Evolutionary conservation across 148 eudicot genomes (phyloP), one percentile per base, ranked within the genome.

Genomic region (Spergularia bocconei): DNA sequence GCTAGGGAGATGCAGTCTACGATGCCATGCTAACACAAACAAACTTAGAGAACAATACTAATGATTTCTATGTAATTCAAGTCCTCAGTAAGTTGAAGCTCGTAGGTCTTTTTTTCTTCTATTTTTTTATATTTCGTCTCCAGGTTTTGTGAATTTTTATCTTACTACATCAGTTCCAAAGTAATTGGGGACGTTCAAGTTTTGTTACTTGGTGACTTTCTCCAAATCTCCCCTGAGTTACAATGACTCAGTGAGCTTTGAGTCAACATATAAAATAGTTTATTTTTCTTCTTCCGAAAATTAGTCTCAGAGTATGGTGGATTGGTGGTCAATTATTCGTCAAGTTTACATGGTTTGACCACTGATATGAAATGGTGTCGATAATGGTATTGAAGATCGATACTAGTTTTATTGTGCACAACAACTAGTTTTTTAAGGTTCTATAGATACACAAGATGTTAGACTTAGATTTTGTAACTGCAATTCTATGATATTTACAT

Each of bases 1-100:
- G 72, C 60, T 16, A 69, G 72, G 72, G 47, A 52, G 41, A 23
- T 29, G 44, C 72, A 23, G 72, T 69, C 59, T 69, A 69, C 19
- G 72, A 69, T 23, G 72, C 72, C 21, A 69, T 69, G 72, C 72
- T 69, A 33, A 69, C 72, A 69, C 72, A 69, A 52, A 69, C 72
- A 69, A 69, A 69, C 47, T 52, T 69, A 23, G 41, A 52, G 72
- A 29, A 69, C 44, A 69, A 69, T 69, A 69, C 72, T 59, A 69
- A 69, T 69, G 72, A 29, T 29, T 69, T 69, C 60, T 69, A 52
- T 53, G 61, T 69, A 20, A 52, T 69, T 23, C 72, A 69, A 69
- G 72, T 69, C 53, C 72, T 69, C 39, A 69, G 72, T 69, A 69
- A 69, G 72, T 69, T 52, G 58, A 53, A 69, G 21, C 33, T 52